Conservation (phyloP, 148 eudicot genomes). For the Rhododendron molle region DNA sequence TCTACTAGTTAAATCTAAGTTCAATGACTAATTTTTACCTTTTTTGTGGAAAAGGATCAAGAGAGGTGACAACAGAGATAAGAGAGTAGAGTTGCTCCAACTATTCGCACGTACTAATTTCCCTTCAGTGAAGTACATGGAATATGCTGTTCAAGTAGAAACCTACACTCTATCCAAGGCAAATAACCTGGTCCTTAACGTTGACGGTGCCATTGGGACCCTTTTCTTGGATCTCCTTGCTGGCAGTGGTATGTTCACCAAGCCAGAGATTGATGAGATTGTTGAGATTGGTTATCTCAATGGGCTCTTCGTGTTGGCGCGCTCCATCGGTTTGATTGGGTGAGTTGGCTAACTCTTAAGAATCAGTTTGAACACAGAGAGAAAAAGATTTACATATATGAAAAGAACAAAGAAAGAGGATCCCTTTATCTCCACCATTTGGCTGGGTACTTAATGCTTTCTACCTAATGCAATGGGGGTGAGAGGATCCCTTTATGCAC, state of each 20-base stretch:
- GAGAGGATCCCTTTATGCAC: not conserved
- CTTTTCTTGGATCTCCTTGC: constrained; percentile 96
- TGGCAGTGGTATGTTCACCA: constrained; percentile 94
- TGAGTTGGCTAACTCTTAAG: constrained; percentile 28
- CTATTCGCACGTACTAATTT: constrained; percentile 75
- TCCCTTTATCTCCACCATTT: not conserved
- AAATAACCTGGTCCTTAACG: constrained; percentile 84
- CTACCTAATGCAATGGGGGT: not conserved
- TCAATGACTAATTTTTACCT: not conserved
- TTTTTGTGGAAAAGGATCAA: constrained; percentile 56
- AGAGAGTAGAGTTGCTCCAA: constrained; percentile 93
- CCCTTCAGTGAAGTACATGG: constrained; percentile 98
- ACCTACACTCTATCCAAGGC: constrained; percentile 95
- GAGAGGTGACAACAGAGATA: constrained; percentile 96
- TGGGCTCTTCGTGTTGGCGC: constrained; percentile 92
- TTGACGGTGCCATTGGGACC: constrained; percentile 95
- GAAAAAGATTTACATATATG: not conserved
- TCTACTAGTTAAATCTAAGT: constrained; percentile 1
- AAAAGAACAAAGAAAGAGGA: not conserved
- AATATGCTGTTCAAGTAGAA: constrained; percentile 93
- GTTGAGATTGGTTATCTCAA: constrained; percentile 85
- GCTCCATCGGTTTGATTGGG: constrained; percentile 98
- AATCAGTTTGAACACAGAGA: not conserved
- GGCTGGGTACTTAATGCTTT: not conserved
- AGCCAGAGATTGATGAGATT: constrained; percentile 92